Conservation (phyloP, 1,284 basidiomycete genomes). For the Malassezia nana region DNA sequence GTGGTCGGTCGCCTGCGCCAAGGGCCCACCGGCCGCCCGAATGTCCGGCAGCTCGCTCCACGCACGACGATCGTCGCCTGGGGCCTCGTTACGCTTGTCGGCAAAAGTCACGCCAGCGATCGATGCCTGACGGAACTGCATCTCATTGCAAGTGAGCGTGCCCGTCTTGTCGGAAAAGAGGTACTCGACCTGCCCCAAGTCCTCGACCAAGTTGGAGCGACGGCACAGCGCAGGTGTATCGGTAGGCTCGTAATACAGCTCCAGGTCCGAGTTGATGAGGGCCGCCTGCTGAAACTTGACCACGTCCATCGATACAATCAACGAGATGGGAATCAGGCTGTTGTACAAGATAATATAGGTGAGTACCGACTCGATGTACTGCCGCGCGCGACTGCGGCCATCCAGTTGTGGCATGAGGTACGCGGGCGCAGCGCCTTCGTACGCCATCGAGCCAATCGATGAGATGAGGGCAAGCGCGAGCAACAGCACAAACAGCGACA, state of each 20-base stretch:
- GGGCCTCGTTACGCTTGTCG: slow-evolving; percentile 55
- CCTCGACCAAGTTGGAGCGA: slow-evolving; percentile 92
- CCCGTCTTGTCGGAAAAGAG: slow-evolving; percentile 99
- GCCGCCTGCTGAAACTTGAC: slow-evolving; percentile 97
- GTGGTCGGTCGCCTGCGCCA: slow-evolving; percentile 60
- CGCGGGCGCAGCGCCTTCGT: slow-evolving; percentile 32
- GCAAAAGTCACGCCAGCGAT: slow-evolving; percentile 82
- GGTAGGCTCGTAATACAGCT: slow-evolving; percentile 73
- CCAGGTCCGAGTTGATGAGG: slow-evolving; percentile 81
- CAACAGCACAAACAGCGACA: slow-evolving; percentile 85
- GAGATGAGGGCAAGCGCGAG: slow-evolving; percentile 79
- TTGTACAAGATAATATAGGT: slow-evolving; percentile 99
- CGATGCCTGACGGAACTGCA: slow-evolving; percentile 90
- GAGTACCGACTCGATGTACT: slow-evolving; percentile 65
- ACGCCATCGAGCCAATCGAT: slow-evolving; percentile 78
- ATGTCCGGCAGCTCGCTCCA: slow-evolving; percentile 64
- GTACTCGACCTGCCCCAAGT: slow-evolving; percentile 96
- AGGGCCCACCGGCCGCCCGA: slow-evolving; percentile 48
- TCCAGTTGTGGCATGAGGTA: slow-evolving; percentile 41
- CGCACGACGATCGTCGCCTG: slow-evolving; percentile 19
- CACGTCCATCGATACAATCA: slow-evolving; percentile 98
- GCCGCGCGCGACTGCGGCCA: slow-evolving; percentile 42
- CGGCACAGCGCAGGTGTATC: slow-evolving; percentile 94
- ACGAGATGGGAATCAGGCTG: slow-evolving; percentile 96
- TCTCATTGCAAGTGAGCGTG: slow-evolving; percentile 87